A percentile compares a stretch with the other conserved stretches of the same genome.
These are phyloP conservation scores for Globomyces pollinis-pini DNA, from an alignment of 192 early-diverging fungal species.

Conservation along the genomic window DNA sequence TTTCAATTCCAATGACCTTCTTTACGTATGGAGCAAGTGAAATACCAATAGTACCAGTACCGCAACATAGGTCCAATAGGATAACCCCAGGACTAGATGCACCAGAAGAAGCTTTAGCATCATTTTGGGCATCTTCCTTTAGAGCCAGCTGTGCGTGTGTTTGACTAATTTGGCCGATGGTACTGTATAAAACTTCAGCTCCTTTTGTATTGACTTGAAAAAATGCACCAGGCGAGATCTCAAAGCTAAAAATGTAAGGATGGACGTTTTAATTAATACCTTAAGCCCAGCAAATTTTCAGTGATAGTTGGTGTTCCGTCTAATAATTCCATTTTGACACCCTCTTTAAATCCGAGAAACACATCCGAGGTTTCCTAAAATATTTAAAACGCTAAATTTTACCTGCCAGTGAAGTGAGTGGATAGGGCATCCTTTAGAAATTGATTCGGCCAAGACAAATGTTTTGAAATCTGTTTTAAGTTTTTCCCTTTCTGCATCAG, in stretches of 20 bases:
- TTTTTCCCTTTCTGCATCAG: slow-evolving; percentile 20
- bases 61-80: slow-evolving; percentile 72
- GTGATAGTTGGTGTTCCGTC: slow-evolving; percentile 49
- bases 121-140: slow-evolving; percentile 1
- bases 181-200: slow-evolving; percentile 57
- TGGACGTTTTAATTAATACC: too few species aligned
- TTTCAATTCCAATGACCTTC: slow-evolving; percentile 66
- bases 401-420: slow-evolving; percentile 48
- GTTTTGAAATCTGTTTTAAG: slow-evolving; percentile 21
- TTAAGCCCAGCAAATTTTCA: slow-evolving; percentile 56
- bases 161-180: slow-evolving; percentile 40
- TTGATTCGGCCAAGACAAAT: not conserved
- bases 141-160: too few species aligned
- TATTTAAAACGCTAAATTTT: not conserved
- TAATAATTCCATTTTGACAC: slow-evolving; percentile 32
- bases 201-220: slow-evolving; percentile 74
- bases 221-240: slow-evolving; percentile 65
- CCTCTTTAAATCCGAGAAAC: slow-evolving; percentile 50
- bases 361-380: slow-evolving; percentile 24
- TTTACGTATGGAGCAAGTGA: slow-evolving; percentile 61
- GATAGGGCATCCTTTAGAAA: not conserved
- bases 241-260: too few species aligned
- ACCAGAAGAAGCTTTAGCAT: slow-evolving; percentile 1
- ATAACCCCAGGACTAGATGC: slow-evolving; percentile 27
- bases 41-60: slow-evolving; percentile 78